phyloP scores from a whole-genome alignment of 441 rosid species.

The Eutrema salsugineum region DNA sequence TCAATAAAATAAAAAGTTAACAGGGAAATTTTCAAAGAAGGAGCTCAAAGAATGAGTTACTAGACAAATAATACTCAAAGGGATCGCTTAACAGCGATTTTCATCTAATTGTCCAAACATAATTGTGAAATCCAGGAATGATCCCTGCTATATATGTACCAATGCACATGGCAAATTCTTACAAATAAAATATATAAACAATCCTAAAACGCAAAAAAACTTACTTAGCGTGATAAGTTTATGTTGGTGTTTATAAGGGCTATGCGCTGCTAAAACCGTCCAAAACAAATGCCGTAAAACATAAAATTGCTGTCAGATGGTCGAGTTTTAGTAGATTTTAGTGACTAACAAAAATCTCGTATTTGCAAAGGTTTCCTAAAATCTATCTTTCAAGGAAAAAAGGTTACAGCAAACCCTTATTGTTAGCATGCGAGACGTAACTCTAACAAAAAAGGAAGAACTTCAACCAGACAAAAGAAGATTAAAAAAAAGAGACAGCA shows the following conservation, averaged over 20 bases:
- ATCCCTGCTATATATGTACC: not conserved
- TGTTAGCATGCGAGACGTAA: not conserved
- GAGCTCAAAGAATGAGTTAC: not conserved
- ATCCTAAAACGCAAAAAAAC: not conserved
- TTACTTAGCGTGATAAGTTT: not conserved
- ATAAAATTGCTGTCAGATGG: not conserved
- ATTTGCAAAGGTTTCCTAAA: not conserved
- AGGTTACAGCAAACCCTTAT: not conserved
- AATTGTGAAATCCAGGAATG: not conserved
- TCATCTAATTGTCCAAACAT: not conserved
- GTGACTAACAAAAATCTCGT: not conserved
- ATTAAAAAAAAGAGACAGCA: not conserved
- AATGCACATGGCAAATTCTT: not conserved
- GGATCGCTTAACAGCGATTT: not conserved
- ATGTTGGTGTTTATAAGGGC: not conserved
- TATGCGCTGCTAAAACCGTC: not conserved
- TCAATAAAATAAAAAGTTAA: too few species aligned
- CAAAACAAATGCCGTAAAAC: not conserved
- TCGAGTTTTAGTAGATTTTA: not conserved
- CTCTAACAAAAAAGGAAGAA: not conserved
- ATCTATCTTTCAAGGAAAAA: not conserved
- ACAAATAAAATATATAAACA: not conserved
- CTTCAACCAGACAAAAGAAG: not conserved
- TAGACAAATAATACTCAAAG: not conserved
- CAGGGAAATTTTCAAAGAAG: not conserved